Conservation (phyloP, 768 basidiomycete genomes). For the Pisolithus marmoratus region DNA sequence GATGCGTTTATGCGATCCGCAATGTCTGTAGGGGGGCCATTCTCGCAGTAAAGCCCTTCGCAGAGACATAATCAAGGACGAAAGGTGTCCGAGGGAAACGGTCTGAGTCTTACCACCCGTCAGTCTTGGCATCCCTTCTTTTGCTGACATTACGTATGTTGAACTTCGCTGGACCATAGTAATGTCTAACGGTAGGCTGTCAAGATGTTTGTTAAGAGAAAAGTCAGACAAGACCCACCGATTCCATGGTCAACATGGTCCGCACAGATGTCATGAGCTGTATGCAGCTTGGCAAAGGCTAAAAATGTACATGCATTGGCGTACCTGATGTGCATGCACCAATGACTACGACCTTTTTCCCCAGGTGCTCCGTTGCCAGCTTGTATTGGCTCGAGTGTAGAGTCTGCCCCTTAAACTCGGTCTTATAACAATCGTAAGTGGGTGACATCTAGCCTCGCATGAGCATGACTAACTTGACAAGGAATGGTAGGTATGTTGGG, state of each 20-base stretch:
- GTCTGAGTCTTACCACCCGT: slow-evolving; percentile 19
- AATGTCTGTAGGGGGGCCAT: slow-evolving; percentile 36
- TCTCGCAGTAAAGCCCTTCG: slow-evolving; percentile 34
- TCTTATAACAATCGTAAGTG: slow-evolving; percentile 23
- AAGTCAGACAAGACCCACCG: slow-evolving; percentile 14
- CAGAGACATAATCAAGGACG: too few relatives aligned
- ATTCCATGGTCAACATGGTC: slow-evolving; percentile 37
- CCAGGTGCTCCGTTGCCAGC: slow-evolving; percentile 41
- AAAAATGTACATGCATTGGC: slow-evolving; percentile 1
- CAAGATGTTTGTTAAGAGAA: not conserved
- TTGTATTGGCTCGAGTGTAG: slow-evolving; percentile 52
- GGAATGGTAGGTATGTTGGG: slow-evolving; percentile 38
- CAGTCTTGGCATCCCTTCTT: slow-evolving; percentile 29
- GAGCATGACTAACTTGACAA: too few relatives aligned
- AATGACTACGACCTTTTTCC: slow-evolving; percentile 62
- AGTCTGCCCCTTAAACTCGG: slow-evolving; percentile 46
- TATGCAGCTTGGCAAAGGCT: slow-evolving; percentile 13
- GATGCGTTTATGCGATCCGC: slow-evolving; percentile 44
- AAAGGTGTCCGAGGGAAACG: too few relatives aligned
- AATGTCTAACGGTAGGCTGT: slow-evolving; percentile 35
- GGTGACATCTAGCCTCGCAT: not conserved
- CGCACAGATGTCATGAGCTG: slow-evolving; percentile 41
- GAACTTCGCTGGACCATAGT: slow-evolving; percentile 54
- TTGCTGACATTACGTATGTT: slow-evolving; percentile 42
- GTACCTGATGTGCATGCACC: slow-evolving; percentile 61